These are phyloP conservation scores for Colletotrichum neosansevieriae DNA, from an alignment of 2,329 filamentous ascomycete species.

Conservation along the genomic window DNA sequence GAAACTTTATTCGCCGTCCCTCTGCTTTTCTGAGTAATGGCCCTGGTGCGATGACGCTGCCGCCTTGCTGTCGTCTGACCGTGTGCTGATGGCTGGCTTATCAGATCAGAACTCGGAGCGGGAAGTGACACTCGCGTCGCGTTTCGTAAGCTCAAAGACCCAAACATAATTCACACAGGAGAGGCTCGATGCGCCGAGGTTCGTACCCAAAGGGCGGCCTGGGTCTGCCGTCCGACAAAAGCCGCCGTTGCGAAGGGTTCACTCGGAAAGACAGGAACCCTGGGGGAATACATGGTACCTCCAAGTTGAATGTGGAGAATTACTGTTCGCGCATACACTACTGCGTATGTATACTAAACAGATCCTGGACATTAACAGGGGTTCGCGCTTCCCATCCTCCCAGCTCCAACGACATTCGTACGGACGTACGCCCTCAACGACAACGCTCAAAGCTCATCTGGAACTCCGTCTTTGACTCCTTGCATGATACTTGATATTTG, in stretches of 20 bases:
- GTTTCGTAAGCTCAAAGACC: not conserved
- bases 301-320: conserved; percentile 11
- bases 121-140: not conserved
- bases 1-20: not conserved
- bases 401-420: conserved; percentile 1
- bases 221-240: not conserved
- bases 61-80: not conserved
- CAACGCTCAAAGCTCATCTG: conserved; percentile 1
- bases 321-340: conserved; percentile 26
- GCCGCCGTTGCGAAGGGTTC: not conserved
- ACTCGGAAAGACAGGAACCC: no score
- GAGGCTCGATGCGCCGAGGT: not conserved
- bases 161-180: not conserved
- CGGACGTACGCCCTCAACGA: not conserved
- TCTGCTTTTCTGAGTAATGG: no score
- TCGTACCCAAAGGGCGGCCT: not conserved
- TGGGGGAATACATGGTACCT: not conserved
- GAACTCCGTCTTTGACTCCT: conserved; percentile 19
- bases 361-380: conserved; percentile 18
- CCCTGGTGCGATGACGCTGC: not conserved
- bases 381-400: conserved; percentile 8
- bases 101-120: conserved; percentile 4
- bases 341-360: conserved; percentile 6
- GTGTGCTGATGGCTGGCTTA: conserved; percentile 3
- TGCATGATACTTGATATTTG: conserved; percentile 3